Conservation (phyloP, 768 basidiomycete genomes). For the Rubroboletus pulcherrimus region DNA sequence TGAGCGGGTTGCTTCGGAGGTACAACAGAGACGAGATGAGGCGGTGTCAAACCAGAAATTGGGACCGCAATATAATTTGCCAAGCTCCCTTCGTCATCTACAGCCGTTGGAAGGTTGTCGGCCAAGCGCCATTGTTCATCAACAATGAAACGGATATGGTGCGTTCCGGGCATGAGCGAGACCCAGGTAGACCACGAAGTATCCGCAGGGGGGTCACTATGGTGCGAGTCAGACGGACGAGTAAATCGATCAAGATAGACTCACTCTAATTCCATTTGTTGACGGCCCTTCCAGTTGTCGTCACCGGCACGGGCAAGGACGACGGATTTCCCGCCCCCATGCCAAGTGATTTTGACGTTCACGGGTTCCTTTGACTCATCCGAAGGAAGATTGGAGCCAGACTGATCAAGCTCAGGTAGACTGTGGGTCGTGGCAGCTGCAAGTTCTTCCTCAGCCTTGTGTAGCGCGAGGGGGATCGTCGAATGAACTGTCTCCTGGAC, state of each 20-base stretch:
- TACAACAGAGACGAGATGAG: conserved; percentile 33
- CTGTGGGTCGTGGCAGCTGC: conserved; percentile 11
- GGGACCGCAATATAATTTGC: conserved; percentile 83
- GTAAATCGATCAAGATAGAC: conserved; percentile 25
- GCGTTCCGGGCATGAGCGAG: conserved; percentile 79
- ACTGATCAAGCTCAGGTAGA: conserved; percentile 20
- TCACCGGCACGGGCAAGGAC: conserved; percentile 70
- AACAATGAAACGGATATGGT: conserved; percentile 92
- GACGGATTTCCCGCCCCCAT: conserved; percentile 59
- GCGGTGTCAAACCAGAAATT: conserved; percentile 32
- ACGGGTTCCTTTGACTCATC: conserved; percentile 32
- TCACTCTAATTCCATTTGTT: conserved; percentile 61
- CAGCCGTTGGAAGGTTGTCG: conserved; percentile 78
- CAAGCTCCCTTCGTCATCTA: conserved; percentile 90
- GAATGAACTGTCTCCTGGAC: conserved; percentile 58
- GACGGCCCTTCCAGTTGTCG: conserved; percentile 70
- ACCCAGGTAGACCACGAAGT: conserved; percentile 39
- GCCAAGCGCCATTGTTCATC: conserved; percentile 84
- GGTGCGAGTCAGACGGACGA: conserved; percentile 14
- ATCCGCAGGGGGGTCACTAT: conserved; percentile 32
- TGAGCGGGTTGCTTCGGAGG: conserved; percentile 26
- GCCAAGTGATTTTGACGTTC: conserved; percentile 59
- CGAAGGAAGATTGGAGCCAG: conserved; percentile 16
- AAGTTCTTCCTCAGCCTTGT: conserved; percentile 32
- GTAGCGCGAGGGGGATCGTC: conserved; percentile 55